Base-by-base conservation (phyloP, 176 grass and related monocot genomes). In the Carex kokanica region DNA sequence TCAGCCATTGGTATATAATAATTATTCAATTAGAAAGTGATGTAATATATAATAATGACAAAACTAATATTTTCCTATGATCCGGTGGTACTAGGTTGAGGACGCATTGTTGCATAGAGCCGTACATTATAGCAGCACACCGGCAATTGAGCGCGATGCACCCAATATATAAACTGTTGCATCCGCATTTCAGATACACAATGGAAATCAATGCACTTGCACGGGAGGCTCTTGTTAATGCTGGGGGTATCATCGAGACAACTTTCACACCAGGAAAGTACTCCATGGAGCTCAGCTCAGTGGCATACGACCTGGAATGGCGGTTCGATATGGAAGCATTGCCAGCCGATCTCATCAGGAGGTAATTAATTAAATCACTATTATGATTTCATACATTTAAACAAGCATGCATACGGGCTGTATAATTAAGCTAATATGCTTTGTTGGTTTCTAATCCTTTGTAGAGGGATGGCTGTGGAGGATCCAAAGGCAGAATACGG, bases 291-390 rank as follows among this genome's bases (percentile, higher is more conserved):
- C 81, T 97, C 78, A 88, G 89, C 60, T 89, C 91, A 0, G 86
- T n/a, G 21, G 78, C 84, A 2, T 97, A 97, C 16, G 66, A 20
- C 7, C 40, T 60, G n/a, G 18, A 63, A 20, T 97, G 94, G 94
- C 74, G 34, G n/a, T 97, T 97, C n/a, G 89, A 97, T 77, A 91
- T 73, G 87, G 94, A 97, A 79, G 94, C 87, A 8, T 86, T 97
- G 18, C 94, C 94, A 3, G 84, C 88, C 20, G 94, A 97, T 23
- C 87, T 97, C 4, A 34, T 97, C 58, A 82, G 87, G 3, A 89
- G 91, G 88, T 92, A 83, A 49, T 12, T 92, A 83, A 47, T 11
- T 49, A 49, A 34, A 59, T 3, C 10, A 17, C 12, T 55, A 55
- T 45, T 14, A 52, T 55, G 25, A 68, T 17, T 66, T 67, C 5